These are phyloP conservation scores for Annona squamosa DNA, from an alignment of 164 flowering plant species.

Conservation along the genomic window DNA sequence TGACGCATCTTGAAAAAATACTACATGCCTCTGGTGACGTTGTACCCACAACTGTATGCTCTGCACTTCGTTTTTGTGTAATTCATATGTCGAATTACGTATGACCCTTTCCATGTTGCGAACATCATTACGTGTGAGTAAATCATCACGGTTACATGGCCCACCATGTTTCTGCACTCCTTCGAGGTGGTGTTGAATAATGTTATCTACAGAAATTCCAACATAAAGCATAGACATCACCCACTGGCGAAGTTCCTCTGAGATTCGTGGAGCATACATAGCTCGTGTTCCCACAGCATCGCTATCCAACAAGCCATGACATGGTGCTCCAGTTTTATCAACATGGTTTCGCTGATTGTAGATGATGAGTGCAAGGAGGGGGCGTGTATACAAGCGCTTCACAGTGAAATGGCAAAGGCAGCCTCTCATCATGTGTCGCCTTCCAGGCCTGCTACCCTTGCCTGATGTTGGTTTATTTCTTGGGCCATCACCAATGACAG, in stretches of 20 bases:
- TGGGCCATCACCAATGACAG: conserved; percentile 26
- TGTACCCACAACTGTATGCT: conserved; percentile 44
- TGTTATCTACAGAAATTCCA: conserved; percentile 41
- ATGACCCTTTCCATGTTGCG: conserved; percentile 46
- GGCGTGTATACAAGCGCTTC: conserved; percentile 52
- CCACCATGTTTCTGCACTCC: conserved; percentile 47
- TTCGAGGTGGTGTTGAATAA: conserved; percentile 42
- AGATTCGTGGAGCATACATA: conserved; percentile 53
- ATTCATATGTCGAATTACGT: conserved; percentile 29
- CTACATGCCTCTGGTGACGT: conserved; percentile 39
- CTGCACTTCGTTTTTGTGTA: conserved; percentile 27
- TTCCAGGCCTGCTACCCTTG: conserved; percentile 57
- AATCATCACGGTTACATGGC: conserved; percentile 45
- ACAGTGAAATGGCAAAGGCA: conserved; percentile 60
- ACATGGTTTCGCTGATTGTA: conserved; percentile 49
- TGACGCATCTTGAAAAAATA: conserved; percentile 32
- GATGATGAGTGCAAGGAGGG: conserved; percentile 47
- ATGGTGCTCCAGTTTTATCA: conserved; percentile 43
- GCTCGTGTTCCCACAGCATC: conserved; percentile 58
- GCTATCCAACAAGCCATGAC: conserved; percentile 51
- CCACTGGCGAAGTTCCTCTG: conserved; percentile 43
- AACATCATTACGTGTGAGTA: conserved; percentile 45
- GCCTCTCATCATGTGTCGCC: conserved; percentile 63
- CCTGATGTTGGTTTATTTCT: conserved; percentile 39
- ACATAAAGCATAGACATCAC: conserved; percentile 50